These are phyloP conservation scores for Nicotiana attenuata DNA, from an alignment of 257 asterid species.

Conservation along the genomic window DNA sequence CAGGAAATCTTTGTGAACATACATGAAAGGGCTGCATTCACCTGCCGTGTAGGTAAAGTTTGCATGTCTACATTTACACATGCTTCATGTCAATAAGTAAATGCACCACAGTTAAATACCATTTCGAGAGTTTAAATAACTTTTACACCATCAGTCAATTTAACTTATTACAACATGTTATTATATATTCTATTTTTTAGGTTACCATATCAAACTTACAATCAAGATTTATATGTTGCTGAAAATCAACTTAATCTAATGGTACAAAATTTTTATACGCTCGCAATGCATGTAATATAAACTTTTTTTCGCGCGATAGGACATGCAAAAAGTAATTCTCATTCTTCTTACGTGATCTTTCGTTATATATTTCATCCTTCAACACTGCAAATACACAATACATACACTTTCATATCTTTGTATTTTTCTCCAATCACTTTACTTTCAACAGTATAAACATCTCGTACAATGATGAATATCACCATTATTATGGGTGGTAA, in stretches of 20 bases:
- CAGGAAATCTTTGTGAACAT: background rate
- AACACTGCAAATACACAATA: background rate
- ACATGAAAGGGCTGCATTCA: background rate
- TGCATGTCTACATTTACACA: background rate
- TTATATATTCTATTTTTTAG: too few relatives aligned
- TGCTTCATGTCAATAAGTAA: background rate
- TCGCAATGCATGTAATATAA: too few relatives aligned
- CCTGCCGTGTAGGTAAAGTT: background rate
- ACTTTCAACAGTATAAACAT: background rate
- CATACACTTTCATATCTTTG: background rate
- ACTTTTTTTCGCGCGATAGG: too few relatives aligned
- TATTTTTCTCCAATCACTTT: background rate
- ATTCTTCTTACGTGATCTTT: background rate
- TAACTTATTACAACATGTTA: too few relatives aligned
- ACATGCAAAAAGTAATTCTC: background rate
- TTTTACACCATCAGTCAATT: too few relatives aligned
- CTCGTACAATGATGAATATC: slow-evolving; percentile 28
- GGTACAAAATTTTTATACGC: too few relatives aligned
- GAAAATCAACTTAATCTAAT: too few relatives aligned
- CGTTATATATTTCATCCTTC: background rate
- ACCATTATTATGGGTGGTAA: slow-evolving; percentile 27
- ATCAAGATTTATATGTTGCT: too few relatives aligned
- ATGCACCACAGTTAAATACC: too few relatives aligned
- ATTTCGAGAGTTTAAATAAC: too few relatives aligned
- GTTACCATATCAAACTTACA: too few relatives aligned